Conservation (phyloP, 106 monocot genomes). For the Narthecium ossifragum region DNA sequence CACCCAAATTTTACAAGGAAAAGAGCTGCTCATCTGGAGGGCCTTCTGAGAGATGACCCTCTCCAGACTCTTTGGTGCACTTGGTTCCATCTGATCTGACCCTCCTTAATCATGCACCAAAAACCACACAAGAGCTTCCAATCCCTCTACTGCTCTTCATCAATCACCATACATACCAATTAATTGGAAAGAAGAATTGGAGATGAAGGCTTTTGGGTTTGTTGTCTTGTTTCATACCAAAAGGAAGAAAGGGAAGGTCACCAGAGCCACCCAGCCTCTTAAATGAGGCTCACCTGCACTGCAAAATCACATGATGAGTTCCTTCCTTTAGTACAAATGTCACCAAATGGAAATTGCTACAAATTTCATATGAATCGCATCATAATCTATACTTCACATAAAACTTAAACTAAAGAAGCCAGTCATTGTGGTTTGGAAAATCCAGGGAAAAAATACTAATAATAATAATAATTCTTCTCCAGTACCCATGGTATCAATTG, state of each 20-base stretch:
- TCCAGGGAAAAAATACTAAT: no score
- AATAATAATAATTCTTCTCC: no score
- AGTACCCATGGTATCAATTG: no score
- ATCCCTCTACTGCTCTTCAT: not conserved
- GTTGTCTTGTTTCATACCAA: not conserved
- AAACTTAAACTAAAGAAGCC: no score
- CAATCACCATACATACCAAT: no score
- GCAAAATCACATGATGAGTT: conserved; percentile 16
- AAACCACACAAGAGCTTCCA: not conserved
- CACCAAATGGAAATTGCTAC: no score
- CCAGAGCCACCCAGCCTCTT: not conserved
- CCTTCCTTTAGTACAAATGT: conserved; percentile 1
- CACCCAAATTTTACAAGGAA: conserved; percentile 49
- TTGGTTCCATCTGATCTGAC: conserved; percentile 31
- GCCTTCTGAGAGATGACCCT: conserved; percentile 61
- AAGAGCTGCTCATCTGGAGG: conserved; percentile 63
- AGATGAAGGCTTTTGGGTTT: not conserved
- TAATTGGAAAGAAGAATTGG: not conserved
- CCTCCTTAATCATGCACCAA: not conserved
- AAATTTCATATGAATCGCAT: no score
- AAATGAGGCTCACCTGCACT: conserved; percentile 11
- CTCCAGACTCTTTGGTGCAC: conserved; percentile 54
- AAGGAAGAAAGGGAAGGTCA: not conserved
- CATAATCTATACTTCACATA: no score
- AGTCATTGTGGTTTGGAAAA: no score